Evolutionary conservation across 805 yeast species (phyloP).

Genomic region (Kuraishia piskuri): DNA sequence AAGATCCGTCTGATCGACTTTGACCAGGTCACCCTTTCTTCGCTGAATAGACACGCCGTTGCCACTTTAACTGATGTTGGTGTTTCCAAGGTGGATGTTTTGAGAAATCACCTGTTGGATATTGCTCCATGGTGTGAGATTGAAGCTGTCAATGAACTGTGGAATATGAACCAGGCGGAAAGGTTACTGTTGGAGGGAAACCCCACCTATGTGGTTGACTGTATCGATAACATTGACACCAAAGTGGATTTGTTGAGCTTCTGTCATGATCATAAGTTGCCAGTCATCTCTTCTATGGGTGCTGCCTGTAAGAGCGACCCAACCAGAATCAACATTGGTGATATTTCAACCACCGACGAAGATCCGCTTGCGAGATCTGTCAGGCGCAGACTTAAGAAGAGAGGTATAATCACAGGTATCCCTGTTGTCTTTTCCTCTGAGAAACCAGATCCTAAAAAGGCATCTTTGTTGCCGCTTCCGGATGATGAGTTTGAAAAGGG

Average conservation of each 20-base stretch:
- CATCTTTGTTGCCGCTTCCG: constrained; percentile 75
- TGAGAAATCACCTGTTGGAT: constrained; percentile 54
- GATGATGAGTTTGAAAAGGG: constrained; percentile 78
- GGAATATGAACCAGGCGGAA: constrained; percentile 61
- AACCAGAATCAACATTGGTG: constrained; percentile 82
- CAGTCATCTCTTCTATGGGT: constrained; percentile 89
- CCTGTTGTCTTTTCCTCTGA: constrained; percentile 91
- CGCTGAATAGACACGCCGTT: constrained; percentile 89
- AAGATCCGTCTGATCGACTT: constrained; percentile 79
- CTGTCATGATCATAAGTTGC: constrained; percentile 50
- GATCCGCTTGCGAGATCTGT: constrained; percentile 88
- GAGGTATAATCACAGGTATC: constrained; percentile 68
- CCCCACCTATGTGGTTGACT: constrained; percentile 83
- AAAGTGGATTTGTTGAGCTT: constrained; percentile 82
- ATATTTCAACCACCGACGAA: constrained; percentile 83
- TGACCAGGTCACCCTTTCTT: constrained; percentile 90
- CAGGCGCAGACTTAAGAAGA: constrained; percentile 71
- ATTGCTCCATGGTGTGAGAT: constrained; percentile 94
- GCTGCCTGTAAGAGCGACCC: constrained; percentile 97
- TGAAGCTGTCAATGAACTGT: constrained; percentile 69
- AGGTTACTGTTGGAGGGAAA: constrained; percentile 44
- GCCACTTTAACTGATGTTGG: constrained; percentile 93
- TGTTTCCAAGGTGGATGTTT: constrained; percentile 75
- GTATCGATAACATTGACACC: constrained; percentile 96
- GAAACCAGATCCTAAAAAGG: constrained; percentile 94